Percentiles rank a stretch among this genome's conserved stretches.
Evolutionary conservation across 208 protist genomes (phyloP).

Genomic region (Wallacemonas collosoma): DNA sequence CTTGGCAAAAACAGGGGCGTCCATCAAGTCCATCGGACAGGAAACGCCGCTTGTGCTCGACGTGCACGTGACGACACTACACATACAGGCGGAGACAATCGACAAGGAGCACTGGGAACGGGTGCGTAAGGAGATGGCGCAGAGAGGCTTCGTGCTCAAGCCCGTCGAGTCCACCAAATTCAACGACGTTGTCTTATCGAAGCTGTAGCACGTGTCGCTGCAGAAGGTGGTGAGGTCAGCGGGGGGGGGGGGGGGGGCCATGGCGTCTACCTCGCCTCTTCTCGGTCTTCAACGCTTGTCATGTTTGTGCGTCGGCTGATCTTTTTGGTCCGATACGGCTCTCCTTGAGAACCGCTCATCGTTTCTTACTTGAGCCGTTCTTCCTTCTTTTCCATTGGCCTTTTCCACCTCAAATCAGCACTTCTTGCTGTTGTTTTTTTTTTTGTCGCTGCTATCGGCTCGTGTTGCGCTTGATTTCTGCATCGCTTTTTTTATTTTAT

Average conservation of each 20-base stretch:
- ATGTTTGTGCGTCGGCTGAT: no score
- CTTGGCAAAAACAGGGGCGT: constrained; percentile 56
- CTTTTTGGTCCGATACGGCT: background rate
- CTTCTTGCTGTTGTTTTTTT: constrained; percentile 9
- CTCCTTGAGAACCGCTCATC: background rate
- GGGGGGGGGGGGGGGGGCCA: no score
- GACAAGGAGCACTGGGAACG: constrained; percentile 40
- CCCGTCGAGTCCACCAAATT: constrained; percentile 38
- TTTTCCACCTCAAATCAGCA: background rate
- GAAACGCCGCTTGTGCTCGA: constrained; percentile 76
- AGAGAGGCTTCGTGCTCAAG: constrained; percentile 42
- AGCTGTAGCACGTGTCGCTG: constrained; percentile 26
- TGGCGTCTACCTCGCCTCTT: no score
- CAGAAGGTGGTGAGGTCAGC: no score
- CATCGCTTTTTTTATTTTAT: constrained; percentile 13
- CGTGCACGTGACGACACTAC: constrained; percentile 46
- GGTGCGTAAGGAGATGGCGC: constrained; percentile 34
- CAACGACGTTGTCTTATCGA: constrained; percentile 45
- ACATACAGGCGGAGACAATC: constrained; percentile 60
- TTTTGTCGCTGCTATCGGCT: background rate
- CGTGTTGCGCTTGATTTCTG: background rate
- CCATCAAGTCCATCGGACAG: constrained; percentile 80
- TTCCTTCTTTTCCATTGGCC: background rate
- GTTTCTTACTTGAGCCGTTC: background rate
- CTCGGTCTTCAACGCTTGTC: no score